These are phyloP conservation scores for Colletotrichum sp. DNA, from an alignment of 2,329 filamentous ascomycete genomes.

Conservation along the genomic window DNA sequence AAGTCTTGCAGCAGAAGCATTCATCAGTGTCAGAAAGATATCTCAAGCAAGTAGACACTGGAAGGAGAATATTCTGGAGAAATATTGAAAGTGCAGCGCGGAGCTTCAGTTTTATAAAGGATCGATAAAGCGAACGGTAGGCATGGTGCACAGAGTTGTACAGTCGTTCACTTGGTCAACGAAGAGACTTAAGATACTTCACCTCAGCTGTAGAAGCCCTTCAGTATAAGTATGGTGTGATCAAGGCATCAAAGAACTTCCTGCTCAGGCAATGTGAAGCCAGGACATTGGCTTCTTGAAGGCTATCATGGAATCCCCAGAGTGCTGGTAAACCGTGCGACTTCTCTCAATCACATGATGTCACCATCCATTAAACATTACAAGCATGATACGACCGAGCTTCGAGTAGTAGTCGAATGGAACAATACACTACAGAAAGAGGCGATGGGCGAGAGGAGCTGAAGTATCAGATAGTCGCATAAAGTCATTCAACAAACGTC, in stretches of 20 bases:
- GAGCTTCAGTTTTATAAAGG: background rate
- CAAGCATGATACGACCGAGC: accelerated
- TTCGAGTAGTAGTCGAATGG: accelerated
- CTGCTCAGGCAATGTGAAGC: background rate
- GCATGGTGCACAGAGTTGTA: background rate
- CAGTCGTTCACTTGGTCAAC: background rate
- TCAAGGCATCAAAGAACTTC: background rate
- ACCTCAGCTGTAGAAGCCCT: accelerated
- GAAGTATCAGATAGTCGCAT: background rate
- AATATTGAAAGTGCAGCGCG: accelerated
- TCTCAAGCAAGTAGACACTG: background rate
- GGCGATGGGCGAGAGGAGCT: background rate
- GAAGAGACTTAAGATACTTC: accelerated
- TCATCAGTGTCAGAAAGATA: background rate
- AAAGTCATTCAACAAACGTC: accelerated
- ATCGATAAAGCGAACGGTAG: accelerated
- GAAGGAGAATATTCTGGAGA: background rate
- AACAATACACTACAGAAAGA: background rate
- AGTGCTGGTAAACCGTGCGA: accelerated
- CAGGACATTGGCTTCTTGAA: too few species aligned
- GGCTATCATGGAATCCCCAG: background rate
- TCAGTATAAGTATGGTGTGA: accelerated
- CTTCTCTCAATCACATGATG: accelerated
- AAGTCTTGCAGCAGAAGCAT: background rate
- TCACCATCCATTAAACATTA: accelerated